These are phyloP conservation scores for Cicer cuneatum DNA, from an alignment of 306 rosid species.

Conservation along the genomic window DNA sequence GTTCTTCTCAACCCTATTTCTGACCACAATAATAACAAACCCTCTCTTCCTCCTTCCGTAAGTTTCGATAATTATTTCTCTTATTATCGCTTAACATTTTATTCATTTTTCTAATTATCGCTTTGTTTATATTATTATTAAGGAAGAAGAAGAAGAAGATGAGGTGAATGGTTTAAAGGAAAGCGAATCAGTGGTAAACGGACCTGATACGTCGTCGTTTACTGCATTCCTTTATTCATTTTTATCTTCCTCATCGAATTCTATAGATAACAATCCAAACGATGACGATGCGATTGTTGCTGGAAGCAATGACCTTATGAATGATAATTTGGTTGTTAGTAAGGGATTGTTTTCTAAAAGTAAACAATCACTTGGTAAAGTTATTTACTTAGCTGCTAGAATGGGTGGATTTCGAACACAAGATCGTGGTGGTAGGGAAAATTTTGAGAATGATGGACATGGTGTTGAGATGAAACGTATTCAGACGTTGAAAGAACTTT, in stretches of 20 bases:
- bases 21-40: conserved; percentile 53
- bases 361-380: conserved; percentile 68
- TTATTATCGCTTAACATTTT: not conserved
- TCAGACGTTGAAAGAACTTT: conserved; percentile 51
- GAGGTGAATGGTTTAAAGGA: conserved; percentile 41
- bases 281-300: conserved; percentile 50
- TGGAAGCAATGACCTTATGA: conserved; percentile 36
- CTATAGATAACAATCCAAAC: conserved; percentile 45
- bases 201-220: conserved; percentile 94
- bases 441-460: conserved; percentile 42
- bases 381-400: conserved; percentile 60
- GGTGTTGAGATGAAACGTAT: conserved; percentile 67
- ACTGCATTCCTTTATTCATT: conserved; percentile 82
- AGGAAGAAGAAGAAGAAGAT: conserved; percentile 58
- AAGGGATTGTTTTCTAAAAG: conserved; percentile 70
- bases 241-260: conserved; percentile 64
- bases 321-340: conserved; percentile 58
- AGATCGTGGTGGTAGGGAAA: conserved; percentile 47
- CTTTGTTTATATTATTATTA: conserved; percentile 18
- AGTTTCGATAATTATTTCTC: conserved; percentile 24
- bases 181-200: conserved; percentile 59
- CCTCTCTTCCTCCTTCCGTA: conserved; percentile 56
- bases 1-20: conserved; percentile 89
- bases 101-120: not conserved
- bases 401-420: conserved; percentile 61